These are phyloP conservation scores for Cladosporium velox DNA, from an alignment of 2,329 filamentous ascomycete genomes.

Conservation along the genomic window DNA sequence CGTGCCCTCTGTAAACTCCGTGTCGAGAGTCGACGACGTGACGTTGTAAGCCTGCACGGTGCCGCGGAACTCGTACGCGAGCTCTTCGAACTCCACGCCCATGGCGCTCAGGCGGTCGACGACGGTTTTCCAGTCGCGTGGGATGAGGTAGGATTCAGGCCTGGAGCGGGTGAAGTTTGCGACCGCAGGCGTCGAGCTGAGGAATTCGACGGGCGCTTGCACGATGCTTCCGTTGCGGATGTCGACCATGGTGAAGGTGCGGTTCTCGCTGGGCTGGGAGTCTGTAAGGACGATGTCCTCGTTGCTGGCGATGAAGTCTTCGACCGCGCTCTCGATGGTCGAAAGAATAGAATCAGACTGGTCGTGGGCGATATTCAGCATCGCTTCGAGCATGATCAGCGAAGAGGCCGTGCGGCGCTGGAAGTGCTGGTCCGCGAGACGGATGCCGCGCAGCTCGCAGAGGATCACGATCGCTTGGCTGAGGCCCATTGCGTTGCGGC, in stretches of 20 bases:
- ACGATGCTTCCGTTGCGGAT: conserved; percentile 36
- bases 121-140: conserved; percentile 39
- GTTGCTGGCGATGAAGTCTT: conserved; percentile 31
- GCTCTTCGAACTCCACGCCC: conserved; percentile 38
- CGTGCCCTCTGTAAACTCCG: conserved; percentile 39
- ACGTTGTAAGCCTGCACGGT: conserved; percentile 41
- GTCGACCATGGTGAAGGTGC: conserved; percentile 41
- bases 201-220: conserved; percentile 39
- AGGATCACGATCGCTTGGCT: conserved; percentile 41
- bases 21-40: conserved; percentile 33
- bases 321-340: conserved; percentile 36
- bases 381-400: conserved; percentile 38
- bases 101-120: conserved; percentile 37
- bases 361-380: conserved; percentile 39
- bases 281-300: conserved; percentile 40
- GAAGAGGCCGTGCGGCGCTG: conserved; percentile 38
- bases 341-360: conserved; percentile 32
- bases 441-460: conserved; percentile 41
- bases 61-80: conserved; percentile 34
- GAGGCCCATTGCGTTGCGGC: conserved; percentile 41
- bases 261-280: conserved; percentile 21
- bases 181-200: conserved; percentile 39
- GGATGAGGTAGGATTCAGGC: conserved; percentile 41
- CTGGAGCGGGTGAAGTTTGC: conserved; percentile 39
- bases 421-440: conserved; percentile 40